Percentiles rank a stretch among this genome's conserved stretches.
Evolutionary conservation across 1,284 basidiomycete genomes (phyloP).

Genomic region (Boletus sp.): DNA sequence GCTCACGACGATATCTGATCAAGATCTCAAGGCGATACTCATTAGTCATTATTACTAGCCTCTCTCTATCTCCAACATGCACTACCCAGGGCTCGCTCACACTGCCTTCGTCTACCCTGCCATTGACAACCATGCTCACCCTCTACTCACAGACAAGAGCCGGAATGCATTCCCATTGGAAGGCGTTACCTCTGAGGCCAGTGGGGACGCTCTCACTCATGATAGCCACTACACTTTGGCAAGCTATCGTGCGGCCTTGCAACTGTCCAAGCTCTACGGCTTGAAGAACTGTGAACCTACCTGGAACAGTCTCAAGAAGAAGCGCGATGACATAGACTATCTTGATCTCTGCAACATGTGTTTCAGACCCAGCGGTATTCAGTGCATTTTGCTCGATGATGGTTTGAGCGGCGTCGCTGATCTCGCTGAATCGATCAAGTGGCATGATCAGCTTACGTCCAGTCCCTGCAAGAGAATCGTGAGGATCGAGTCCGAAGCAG

Average conservation of each 20-base stretch:
- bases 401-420: constrained; percentile 55
- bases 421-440: constrained; percentile 54
- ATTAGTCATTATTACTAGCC: constrained; percentile 14
- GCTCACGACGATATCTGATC: constrained; percentile 20
- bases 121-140: constrained; percentile 80
- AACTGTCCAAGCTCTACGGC: constrained; percentile 55
- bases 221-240: constrained; percentile 62
- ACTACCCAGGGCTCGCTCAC: constrained; percentile 40
- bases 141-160: constrained; percentile 54
- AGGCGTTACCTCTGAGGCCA: constrained; percentile 66
- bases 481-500: constrained; percentile 65
- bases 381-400: constrained; percentile 72
- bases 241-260: constrained; percentile 56
- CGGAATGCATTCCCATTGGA: constrained; percentile 58
- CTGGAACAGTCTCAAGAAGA: constrained; percentile 63
- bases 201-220: constrained; percentile 50
- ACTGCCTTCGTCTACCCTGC: constrained; percentile 46
- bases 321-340: constrained; percentile 51
- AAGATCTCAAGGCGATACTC: not conserved
- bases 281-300: constrained; percentile 43
- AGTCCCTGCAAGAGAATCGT: constrained; percentile 62
- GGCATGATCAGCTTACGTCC: constrained; percentile 63
- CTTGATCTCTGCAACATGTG: constrained; percentile 56
- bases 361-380: constrained; percentile 57
- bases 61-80: constrained; percentile 19